These are phyloP conservation scores for Dictyostelium brefeldianum DNA, from an alignment of 78 protist species.

Conservation along the genomic window DNA sequence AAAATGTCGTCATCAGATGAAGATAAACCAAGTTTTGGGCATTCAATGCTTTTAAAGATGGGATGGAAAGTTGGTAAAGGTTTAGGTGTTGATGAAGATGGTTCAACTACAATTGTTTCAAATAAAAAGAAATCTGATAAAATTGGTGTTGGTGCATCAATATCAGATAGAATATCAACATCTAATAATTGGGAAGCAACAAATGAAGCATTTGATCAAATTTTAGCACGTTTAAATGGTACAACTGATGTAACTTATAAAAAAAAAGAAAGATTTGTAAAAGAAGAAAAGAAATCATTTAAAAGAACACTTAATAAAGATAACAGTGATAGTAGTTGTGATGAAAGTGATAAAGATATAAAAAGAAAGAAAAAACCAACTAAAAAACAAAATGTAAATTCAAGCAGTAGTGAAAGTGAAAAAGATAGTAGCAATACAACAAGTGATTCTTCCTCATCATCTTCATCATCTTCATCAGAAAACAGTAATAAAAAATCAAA, in stretches of 20 bases:
- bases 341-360: background rate
- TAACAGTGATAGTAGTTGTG: slow-evolving; percentile 1
- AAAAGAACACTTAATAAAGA: slow-evolving; percentile 1
- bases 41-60: slow-evolving; percentile 55
- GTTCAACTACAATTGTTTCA: slow-evolving; percentile 18
- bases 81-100: slow-evolving; percentile 61
- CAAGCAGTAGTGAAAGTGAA: slow-evolving; percentile 18
- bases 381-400: slow-evolving; percentile 3
- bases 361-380: background rate
- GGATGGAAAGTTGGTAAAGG: slow-evolving; percentile 74
- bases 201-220: slow-evolving; percentile 28
- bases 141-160: slow-evolving; percentile 43
- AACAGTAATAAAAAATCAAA: background rate
- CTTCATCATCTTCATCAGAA: no score
- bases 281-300: slow-evolving; percentile 23
- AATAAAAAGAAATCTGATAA: slow-evolving; percentile 38
- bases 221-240: slow-evolving; percentile 15
- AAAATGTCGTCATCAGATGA: slow-evolving; percentile 6
- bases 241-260: background rate
- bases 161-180: background rate
- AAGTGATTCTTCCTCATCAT: background rate
- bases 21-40: slow-evolving; percentile 27
- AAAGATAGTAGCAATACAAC: slow-evolving; percentile 11
- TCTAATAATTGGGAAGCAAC: slow-evolving; percentile 63
- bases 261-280: slow-evolving; percentile 17